Evolutionary conservation across 345 rosid species (phyloP), one percentile per base, ranked within the genome.

Genomic region (Brassica rapa): DNA sequence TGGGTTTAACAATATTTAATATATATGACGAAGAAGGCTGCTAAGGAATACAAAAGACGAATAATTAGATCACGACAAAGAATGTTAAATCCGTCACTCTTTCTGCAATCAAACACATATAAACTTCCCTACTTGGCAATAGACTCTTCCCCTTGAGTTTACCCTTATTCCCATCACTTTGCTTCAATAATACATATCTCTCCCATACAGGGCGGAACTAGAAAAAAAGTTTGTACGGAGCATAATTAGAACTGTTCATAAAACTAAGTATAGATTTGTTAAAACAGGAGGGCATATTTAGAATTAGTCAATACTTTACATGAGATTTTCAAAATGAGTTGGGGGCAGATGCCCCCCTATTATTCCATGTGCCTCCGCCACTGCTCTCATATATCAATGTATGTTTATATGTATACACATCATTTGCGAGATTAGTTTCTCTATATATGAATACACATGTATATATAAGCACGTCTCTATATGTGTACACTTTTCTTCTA

Each of bases 41-140:
- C 75, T 30, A 56, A 70, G 76, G 56, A 71, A 60, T 71, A 71
- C 65, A 49, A 75, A 66, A 43, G 73, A 65, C 70, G 23, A 82
- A 87, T 84, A 29, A 87, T 85, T 87, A 85, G 82, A 7, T 57
- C 12, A 80, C 71, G 72, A 37, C 79, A 53, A 77, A 81, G 81
- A 82, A 86, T 80, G 75, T 62, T 74, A 66, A 83, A 84, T 85
- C 87, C 90, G 88, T 84, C 86, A 88, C 92, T 83, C 90, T 74
- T 85, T 77, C 75, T 69, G 83, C 83, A 82, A 88, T 65, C 84
- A 68, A 66, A 81, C 66, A 49, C 68, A 62, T 46, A 68, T 37
- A 77, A 72, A 71, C 69, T 76, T 74, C 80, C 82, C 30, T 72
- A 56, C 82, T 82, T 77, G 76, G 69, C 64, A 77, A 84, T 59